A percentile compares a stretch with the other conserved stretches of the same genome.
Conservation (phyloP, 75 land plant genomes). For the Cupressus sempervirens region DNA sequence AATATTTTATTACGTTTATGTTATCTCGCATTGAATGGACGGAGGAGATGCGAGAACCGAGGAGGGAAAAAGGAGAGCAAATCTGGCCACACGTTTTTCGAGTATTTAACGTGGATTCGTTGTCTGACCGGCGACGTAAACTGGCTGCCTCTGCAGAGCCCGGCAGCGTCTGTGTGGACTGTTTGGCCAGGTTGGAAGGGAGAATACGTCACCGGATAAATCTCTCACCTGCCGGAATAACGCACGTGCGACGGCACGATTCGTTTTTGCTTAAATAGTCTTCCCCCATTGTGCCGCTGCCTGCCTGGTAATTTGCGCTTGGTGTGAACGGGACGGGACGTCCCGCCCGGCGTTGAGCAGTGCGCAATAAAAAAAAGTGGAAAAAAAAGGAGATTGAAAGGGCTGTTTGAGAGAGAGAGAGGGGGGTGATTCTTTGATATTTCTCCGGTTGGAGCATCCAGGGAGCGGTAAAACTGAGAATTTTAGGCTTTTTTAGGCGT, state of each 20-base stretch:
- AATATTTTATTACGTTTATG: neutral
- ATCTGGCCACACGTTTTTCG: conserved; percentile 3
- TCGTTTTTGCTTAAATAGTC: neutral
- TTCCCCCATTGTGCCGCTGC: neutral
- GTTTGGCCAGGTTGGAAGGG: neutral
- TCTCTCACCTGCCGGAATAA: neutral
- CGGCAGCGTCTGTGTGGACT: neutral
- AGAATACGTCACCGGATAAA: neutral
- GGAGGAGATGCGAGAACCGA: conserved; percentile 1
- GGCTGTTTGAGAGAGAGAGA: neutral
- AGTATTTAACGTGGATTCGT: conserved; percentile 8
- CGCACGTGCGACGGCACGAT: conserved; percentile 2
- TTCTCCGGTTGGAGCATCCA: neutral
- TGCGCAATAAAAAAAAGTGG: neutral
- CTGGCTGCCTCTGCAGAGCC: neutral
- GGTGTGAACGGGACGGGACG: neutral
- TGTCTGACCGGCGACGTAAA: neutral
- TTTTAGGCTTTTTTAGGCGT: neutral
- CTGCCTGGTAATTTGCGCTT: neutral
- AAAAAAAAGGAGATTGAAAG: neutral
- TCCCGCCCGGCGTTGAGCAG: neutral
- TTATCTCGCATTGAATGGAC: neutral
- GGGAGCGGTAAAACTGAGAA: neutral
- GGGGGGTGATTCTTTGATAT: no score
- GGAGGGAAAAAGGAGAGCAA: neutral